Base-by-base conservation (phyloP, 805 yeast species). In the Schwanniomyces sp. region DNA sequence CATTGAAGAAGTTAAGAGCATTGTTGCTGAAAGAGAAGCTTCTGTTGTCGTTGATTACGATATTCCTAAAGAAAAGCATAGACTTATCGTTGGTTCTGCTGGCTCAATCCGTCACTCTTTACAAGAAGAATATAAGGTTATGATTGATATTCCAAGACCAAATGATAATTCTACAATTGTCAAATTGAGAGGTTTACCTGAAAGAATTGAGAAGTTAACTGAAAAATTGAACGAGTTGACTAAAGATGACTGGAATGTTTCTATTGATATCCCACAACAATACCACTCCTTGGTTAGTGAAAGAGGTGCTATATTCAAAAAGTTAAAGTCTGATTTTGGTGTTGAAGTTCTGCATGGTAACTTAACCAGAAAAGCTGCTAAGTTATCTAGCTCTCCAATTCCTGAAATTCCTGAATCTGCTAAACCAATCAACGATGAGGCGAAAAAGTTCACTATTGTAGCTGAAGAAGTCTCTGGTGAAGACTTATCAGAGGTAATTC, bases 41-140 rank as follows among this genome's bases (percentile, higher is more conserved):
- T 69, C 83, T 42, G 70, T 77, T 43, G 68, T 73, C 34, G 85
- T 75, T 53, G 76, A 72, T 34, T 56, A 78, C 48, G 82, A 75
- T 12, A 74, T 92, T 57, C 81, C 94, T 36, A 81, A 82, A 62
- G 86, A 82, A 49, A 86, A 85, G 61, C 92, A 88, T 58, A 80
- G 89, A 57, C 75, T 82, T 8, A 61, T 92, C 44, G 81, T 92
- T 64, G 98, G 98, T 34, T 83, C 90, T 34, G 82, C 83, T 48
- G 97, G 98, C 39, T 59, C 81, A 10, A 78, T 79, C 49, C 88
- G 92, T 68, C 85, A 86, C 55, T 73, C 80, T 9, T 66, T 90
- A 52, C 92, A 90, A 70, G 72, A 79, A 12, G 88, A 86, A 58
- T 88, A 78, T 64, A 72, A 75, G 11, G 91, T 88, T 42, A 62